phyloP scores from a whole-genome alignment of 202 grass and related monocot genomes.

The Zoysia matrella region DNA sequence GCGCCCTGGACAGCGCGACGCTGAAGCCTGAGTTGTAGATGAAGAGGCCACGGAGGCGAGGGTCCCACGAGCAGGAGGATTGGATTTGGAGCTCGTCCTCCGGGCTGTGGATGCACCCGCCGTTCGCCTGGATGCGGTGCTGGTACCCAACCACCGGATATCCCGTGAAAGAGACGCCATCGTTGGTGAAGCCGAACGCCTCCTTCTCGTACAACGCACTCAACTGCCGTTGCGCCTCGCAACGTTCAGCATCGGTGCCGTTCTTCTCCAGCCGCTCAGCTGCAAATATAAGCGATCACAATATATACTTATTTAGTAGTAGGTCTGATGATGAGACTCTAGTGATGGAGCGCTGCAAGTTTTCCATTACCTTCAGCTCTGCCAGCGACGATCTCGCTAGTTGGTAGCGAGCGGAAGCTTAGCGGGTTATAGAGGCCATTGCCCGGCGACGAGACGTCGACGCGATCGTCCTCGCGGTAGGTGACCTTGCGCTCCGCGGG shows the following conservation, averaged over 20 bases:
- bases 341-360: no score
- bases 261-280: conserved; percentile 56
- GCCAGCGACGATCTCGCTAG: background rate
- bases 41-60: conserved; percentile 46
- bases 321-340: no score
- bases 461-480: conserved; percentile 51
- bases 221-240: conserved; percentile 37
- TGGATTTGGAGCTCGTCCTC: conserved; percentile 37
- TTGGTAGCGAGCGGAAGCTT: conserved; percentile 31
- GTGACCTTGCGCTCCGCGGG: conserved; percentile 42
- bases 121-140: conserved; percentile 54
- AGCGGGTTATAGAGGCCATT: conserved; percentile 47
- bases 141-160: conserved; percentile 64
- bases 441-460: conserved; percentile 8
- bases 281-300: background rate
- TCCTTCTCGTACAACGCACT: conserved; percentile 9
- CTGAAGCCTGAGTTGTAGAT: conserved; percentile 60
- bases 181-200: conserved; percentile 66
- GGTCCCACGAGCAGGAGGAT: conserved; percentile 64
- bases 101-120: conserved; percentile 35
- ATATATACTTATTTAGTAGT: no score
- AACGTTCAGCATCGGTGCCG: conserved; percentile 33
- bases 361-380: background rate
- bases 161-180: conserved; percentile 60
- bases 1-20: conserved; percentile 48